A percentile compares a stretch with the other conserved stretches of the same genome.
These are phyloP conservation scores for Ilex asprella DNA, from an alignment of 257 asterid genomes.

Conservation along the genomic window DNA sequence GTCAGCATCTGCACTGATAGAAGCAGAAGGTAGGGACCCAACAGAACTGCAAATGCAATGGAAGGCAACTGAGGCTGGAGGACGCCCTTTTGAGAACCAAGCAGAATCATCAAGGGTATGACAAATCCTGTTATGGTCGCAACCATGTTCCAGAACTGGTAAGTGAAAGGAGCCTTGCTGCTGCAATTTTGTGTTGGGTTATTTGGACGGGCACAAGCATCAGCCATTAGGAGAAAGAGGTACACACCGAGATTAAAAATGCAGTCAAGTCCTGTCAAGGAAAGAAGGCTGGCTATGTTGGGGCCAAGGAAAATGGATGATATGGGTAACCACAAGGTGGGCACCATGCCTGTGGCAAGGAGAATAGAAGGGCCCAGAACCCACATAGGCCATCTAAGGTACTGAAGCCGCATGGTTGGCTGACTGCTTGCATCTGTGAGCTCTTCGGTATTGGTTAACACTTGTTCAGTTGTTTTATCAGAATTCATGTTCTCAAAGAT, in stretches of 20 bases:
- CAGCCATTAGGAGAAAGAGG: constrained; percentile 91
- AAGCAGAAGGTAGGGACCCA: constrained; percentile 90
- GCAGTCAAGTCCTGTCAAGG: constrained; percentile 92
- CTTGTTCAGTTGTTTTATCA: constrained; percentile 25
- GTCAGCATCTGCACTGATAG: constrained; percentile 69
- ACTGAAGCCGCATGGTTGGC: constrained; percentile 23
- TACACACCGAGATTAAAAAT: constrained; percentile 82
- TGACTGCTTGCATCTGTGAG: constrained; percentile 11
- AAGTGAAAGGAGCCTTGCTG: constrained; percentile 64
- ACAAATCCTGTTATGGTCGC: constrained; percentile 54
- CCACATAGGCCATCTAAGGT: constrained; percentile 64
- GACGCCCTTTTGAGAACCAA: constrained; percentile 48
- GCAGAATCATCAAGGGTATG: constrained; percentile 41
- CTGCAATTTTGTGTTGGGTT: constrained; percentile 15
- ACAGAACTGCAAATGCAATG: constrained; percentile 56
- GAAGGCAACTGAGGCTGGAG: constrained; percentile 58
- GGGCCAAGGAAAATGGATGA: constrained; percentile 86
- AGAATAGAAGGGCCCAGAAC: constrained; percentile 75
- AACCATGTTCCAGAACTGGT: constrained; percentile 69
- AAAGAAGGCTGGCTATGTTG: constrained; percentile 85
- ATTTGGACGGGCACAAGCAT: constrained; percentile 56
- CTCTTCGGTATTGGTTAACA: constrained; percentile 31
- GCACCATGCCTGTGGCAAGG: constrained; percentile 76
- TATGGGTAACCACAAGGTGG: constrained; percentile 86
- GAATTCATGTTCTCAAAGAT: constrained; percentile 57